Evolutionary conservation across 139 green algal species (phyloP).

Genomic region (Pleodorina starrii): DNA sequence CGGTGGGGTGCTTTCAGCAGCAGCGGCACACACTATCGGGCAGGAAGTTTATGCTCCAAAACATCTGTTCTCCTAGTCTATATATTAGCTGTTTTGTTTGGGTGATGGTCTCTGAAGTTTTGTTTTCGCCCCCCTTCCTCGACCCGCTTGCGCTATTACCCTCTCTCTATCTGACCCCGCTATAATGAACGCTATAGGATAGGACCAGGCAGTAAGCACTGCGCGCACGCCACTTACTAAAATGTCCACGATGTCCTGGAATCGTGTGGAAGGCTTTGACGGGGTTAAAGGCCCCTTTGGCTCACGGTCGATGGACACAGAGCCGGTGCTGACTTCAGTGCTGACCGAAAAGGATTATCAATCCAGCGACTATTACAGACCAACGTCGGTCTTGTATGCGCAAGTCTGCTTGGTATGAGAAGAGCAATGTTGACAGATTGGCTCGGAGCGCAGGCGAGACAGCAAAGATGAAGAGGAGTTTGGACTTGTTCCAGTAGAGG

Average conservation of each 20-base stretch:
- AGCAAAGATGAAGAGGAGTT: background rate
- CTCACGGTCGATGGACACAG: background rate
- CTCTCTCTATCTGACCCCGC: too few relatives aligned
- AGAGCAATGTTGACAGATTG: background rate
- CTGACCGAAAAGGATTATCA: conserved; percentile 29
- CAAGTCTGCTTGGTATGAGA: background rate
- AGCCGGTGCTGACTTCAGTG: background rate
- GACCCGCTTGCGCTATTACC: too few relatives aligned
- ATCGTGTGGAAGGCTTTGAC: conserved; percentile 43
- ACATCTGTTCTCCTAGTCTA: too few relatives aligned
- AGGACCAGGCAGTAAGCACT: too few relatives aligned
- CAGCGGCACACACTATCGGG: too few relatives aligned
- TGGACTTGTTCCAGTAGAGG: conserved; percentile 5
- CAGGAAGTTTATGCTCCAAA: too few relatives aligned
- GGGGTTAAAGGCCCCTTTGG: conserved; percentile 20
- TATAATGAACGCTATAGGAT: too few relatives aligned
- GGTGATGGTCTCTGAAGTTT: too few relatives aligned
- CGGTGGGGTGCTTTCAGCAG: too few relatives aligned
- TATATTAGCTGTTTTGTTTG: too few relatives aligned
- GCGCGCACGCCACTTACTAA: too few relatives aligned
- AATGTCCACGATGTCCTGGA: conserved; percentile 51
- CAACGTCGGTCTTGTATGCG: background rate
- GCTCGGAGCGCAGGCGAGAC: background rate
- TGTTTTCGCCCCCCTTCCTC: too few relatives aligned
- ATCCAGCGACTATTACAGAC: conserved; percentile 39